Evolutionary conservation across 441 rosid species (phyloP).

Genomic region (Capsella rubella): DNA sequence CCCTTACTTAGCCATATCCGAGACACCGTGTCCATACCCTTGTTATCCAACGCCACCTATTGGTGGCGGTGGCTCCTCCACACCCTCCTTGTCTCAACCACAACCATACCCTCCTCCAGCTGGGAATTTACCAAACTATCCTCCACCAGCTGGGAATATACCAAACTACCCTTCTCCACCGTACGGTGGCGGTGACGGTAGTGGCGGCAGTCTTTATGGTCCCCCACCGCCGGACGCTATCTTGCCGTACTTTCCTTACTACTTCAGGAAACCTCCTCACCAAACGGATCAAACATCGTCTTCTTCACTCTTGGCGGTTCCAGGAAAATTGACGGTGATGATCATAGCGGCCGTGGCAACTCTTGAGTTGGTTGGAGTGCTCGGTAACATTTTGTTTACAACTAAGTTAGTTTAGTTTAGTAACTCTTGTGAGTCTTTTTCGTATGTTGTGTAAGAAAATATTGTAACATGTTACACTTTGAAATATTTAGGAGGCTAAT

Average conservation of each 20-base stretch:
- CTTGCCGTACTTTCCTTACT: constrained; percentile 84
- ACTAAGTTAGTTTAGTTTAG: background rate
- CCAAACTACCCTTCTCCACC: constrained; percentile 63
- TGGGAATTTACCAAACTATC: constrained; percentile 57
- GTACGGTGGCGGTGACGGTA: constrained; percentile 5
- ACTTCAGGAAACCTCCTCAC: constrained; percentile 71
- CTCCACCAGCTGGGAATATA: constrained; percentile 54
- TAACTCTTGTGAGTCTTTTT: background rate
- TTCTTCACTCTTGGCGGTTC: constrained; percentile 32
- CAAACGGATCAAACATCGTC: constrained; percentile 45
- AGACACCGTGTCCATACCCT: constrained; percentile 71
- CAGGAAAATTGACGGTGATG: constrained; percentile 28
- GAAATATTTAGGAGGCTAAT: background rate
- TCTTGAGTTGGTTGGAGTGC: constrained; percentile 17
- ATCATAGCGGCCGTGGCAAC: constrained; percentile 24
- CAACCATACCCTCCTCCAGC: constrained; percentile 51
- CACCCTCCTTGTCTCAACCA: constrained; percentile 41
- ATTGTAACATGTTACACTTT: too few species aligned
- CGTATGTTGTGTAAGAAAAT: background rate
- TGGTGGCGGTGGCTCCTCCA: constrained; percentile 50
- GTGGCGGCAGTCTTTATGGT: constrained; percentile 36
- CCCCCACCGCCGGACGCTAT: constrained; percentile 81
- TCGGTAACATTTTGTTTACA: constrained; percentile 31
- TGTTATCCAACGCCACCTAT: constrained; percentile 80
- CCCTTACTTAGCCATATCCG: constrained; percentile 47